phyloP scores from a whole-genome alignment of 2,329 filamentous ascomycete species.

The Neocucurbitaria cava region DNA sequence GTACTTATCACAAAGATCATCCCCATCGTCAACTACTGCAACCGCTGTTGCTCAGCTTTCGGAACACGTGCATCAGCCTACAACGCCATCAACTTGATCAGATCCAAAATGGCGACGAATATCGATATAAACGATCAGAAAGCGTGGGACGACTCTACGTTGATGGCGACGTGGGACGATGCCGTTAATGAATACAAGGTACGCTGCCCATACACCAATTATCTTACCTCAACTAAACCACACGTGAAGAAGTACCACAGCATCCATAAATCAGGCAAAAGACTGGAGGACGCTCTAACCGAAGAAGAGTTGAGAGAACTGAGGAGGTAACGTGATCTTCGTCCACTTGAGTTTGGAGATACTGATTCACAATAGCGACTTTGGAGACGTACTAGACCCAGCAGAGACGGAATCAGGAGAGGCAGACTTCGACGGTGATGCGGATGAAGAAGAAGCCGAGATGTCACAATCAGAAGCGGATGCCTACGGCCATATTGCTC shows the following conservation, averaged over 20 bases:
- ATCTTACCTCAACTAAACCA: constrained; percentile 10
- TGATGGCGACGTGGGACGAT: constrained; percentile 45
- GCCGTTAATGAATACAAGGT: constrained; percentile 48
- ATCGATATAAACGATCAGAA: constrained; percentile 40
- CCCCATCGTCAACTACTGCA: not conserved
- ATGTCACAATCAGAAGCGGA: constrained; percentile 25
- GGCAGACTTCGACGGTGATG: constrained; percentile 26
- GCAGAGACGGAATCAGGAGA: constrained; percentile 21
- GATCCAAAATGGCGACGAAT: constrained; percentile 26
- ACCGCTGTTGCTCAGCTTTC: not conserved
- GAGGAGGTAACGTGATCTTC: constrained; percentile 29
- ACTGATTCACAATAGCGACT: constrained; percentile 37
- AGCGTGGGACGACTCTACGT: constrained; percentile 49
- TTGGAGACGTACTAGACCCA: constrained; percentile 39
- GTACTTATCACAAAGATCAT: not conserved
- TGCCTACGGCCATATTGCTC: constrained; percentile 10
- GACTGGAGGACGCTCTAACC: constrained; percentile 44
- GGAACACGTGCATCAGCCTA: not conserved
- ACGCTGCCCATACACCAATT: not conserved
- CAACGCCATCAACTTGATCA: not conserved
- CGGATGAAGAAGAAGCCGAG: constrained; percentile 35
- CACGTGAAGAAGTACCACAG: constrained; percentile 47
- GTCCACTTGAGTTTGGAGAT: not conserved
- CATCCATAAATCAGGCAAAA: constrained; percentile 45
- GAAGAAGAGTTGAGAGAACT: constrained; percentile 41